Conservation (phyloP, 129 eudicot genomes). For the Apium graveolens region DNA sequence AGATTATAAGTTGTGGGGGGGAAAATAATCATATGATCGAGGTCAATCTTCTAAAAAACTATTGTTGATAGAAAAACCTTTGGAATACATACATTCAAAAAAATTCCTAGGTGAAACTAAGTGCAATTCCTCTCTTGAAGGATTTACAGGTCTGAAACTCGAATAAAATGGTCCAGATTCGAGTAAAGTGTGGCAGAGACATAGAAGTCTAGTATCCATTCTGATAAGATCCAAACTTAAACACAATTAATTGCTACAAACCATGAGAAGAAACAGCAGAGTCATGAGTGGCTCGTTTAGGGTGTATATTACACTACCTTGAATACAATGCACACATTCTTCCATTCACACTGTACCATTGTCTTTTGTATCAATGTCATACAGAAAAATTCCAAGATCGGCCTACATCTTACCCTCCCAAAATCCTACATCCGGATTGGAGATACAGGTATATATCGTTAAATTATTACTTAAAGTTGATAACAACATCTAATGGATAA, state of each 20-base stretch:
- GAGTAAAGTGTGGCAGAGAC: background rate
- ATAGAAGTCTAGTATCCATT: background rate
- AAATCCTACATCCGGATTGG: background rate
- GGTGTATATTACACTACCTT: background rate
- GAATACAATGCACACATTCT: background rate
- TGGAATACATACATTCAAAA: background rate
- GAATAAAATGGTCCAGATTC: background rate
- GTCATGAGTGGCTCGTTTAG: background rate
- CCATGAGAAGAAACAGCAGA: background rate
- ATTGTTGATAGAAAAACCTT: background rate
- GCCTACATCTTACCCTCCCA: background rate
- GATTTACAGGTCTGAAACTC: background rate
- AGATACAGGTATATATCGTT: background rate
- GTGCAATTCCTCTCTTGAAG: background rate
- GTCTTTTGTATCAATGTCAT: background rate
- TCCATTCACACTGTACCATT: background rate
- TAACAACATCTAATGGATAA: background rate
- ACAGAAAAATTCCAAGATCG: background rate
- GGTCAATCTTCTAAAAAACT: background rate
- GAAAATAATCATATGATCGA: background rate
- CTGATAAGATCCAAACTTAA: background rate
- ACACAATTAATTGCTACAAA: background rate
- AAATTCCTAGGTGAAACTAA: background rate
- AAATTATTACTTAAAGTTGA: background rate
- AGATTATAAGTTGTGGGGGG: background rate